A percentile compares a stretch with the other conserved stretches of the same genome.
Conservation (phyloP, 2,329 filamentous ascomycete genomes). For the Aaosphaeria arxii region DNA sequence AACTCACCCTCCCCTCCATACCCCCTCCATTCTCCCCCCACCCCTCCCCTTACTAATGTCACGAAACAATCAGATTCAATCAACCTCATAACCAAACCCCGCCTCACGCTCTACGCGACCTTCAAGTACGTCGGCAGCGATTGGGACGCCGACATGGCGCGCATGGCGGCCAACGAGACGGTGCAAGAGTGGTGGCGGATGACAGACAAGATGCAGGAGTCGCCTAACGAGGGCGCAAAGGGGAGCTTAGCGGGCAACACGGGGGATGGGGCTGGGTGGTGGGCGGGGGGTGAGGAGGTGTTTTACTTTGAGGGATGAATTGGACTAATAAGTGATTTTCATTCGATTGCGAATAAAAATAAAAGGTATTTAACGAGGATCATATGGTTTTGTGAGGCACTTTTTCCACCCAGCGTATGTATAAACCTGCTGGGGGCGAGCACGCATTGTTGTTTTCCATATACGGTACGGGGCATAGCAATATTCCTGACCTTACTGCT, state of each 20-base stretch:
- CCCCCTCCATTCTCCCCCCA: background rate
- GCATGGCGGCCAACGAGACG: conserved; percentile 69
- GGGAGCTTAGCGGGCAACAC: conserved; percentile 10
- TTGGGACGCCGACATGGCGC: conserved; percentile 71
- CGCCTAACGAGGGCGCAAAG: conserved; percentile 42
- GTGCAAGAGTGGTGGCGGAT: conserved; percentile 78
- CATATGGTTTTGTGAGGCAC: too few relatives aligned
- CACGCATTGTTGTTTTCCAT: background rate
- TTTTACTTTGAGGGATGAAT: conserved; percentile 51
- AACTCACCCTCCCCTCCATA: conserved; percentile 2
- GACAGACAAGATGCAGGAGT: conserved; percentile 72
- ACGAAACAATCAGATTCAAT: conserved; percentile 55
- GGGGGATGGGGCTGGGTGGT: conserved; percentile 52
- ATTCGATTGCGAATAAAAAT: too few relatives aligned
- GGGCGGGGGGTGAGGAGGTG: conserved; percentile 67
- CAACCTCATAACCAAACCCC: conserved; percentile 61
- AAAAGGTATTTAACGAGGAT: too few relatives aligned
- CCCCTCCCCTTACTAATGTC: background rate
- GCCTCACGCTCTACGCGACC: conserved; percentile 64
- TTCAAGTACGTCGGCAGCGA: conserved; percentile 78
- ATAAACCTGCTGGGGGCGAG: background rate
- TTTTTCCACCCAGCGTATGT: background rate
- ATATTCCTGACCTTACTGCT: conserved; percentile 4
- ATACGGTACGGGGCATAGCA: background rate
- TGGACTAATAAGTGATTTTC: background rate